A percentile compares a stretch with the other conserved stretches of the same genome.
Conservation (phyloP, 2,329 filamentous ascomycete species). For the Penicillium sp. region DNA sequence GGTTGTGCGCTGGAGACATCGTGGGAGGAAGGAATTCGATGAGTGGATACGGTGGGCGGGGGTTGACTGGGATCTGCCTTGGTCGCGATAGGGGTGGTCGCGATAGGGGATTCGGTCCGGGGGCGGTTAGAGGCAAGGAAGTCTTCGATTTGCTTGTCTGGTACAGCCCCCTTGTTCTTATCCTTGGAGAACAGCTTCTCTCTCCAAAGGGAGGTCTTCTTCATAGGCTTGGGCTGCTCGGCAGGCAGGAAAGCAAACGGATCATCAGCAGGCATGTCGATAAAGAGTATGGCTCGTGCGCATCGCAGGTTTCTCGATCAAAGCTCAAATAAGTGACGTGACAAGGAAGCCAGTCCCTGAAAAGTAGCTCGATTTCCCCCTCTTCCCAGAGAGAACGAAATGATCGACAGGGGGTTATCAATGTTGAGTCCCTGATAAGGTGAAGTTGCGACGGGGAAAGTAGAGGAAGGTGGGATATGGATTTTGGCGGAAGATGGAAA, state of each 20-base stretch:
- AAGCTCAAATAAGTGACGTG: background rate
- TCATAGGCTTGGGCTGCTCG: constrained; percentile 33
- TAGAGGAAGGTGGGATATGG: constrained; percentile 13
- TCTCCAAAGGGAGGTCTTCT: constrained; percentile 45
- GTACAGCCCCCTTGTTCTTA: constrained; percentile 35
- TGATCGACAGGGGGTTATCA: constrained; percentile 23
- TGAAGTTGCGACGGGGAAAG: background rate
- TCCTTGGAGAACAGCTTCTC: constrained; percentile 52
- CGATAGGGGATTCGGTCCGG: constrained; percentile 21
- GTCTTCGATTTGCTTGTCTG: constrained; percentile 53
- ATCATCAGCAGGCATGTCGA: constrained; percentile 38
- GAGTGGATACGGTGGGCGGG: constrained; percentile 26
- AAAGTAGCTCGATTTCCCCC: background rate
- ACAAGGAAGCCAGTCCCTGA: constrained; percentile 17
- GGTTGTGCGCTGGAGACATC: constrained; percentile 20
- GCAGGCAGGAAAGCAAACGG: constrained; percentile 37
- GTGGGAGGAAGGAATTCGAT: constrained; percentile 34
- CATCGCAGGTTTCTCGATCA: constrained; percentile 29
- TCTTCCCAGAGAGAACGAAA: constrained; percentile 1
- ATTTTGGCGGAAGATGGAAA: constrained; percentile 1
- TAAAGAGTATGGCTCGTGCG: constrained; percentile 30
- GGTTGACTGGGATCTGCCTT: constrained; percentile 5
- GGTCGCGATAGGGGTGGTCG: constrained; percentile 24
- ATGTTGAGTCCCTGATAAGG: background rate
- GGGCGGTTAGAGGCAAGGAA: constrained; percentile 58